These are phyloP conservation scores for Arthrobotrys musiformis DNA, from an alignment of 2,329 filamentous ascomycete genomes.

Conservation along the genomic window DNA sequence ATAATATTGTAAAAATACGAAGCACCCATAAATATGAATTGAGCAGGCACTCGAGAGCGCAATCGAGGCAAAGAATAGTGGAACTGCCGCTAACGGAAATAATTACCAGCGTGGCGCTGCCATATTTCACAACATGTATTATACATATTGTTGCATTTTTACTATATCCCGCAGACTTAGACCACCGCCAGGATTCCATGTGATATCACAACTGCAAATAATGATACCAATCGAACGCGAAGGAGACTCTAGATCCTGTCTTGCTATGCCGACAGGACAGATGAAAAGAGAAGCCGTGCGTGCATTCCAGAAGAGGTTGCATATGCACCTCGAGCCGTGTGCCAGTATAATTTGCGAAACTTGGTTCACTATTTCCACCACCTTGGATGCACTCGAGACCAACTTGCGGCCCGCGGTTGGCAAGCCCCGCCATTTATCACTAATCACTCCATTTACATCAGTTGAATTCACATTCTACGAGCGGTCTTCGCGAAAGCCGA, in stretches of 20 bases:
- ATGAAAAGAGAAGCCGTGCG: neutral
- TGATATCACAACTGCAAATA: too few species aligned
- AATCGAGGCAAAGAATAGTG: too few species aligned
- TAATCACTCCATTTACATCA: neutral
- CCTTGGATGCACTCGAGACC: neutral
- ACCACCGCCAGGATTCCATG: too few species aligned
- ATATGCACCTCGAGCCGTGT: conserved; percentile 3
- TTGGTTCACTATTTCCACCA: neutral
- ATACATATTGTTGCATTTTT: neutral
- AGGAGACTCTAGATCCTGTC: neutral
- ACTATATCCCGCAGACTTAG: too few species aligned
- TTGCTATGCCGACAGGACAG: neutral
- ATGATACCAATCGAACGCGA: neutral
- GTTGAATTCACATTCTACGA: too few species aligned
- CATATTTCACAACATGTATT: neutral
- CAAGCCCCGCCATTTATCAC: neutral
- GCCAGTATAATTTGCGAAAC: conserved; percentile 2
- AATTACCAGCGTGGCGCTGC: too few species aligned
- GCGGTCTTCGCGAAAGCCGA: conserved; percentile 5
- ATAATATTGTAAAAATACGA: too few species aligned
- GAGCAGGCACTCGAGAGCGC: too few species aligned
- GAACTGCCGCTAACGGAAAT: too few species aligned
- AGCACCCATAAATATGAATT: too few species aligned
- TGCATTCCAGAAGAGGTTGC: neutral
- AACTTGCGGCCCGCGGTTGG: neutral